phyloP scores from a whole-genome alignment of 169 alveolate species.

The Plasmodium ovale region DNA sequence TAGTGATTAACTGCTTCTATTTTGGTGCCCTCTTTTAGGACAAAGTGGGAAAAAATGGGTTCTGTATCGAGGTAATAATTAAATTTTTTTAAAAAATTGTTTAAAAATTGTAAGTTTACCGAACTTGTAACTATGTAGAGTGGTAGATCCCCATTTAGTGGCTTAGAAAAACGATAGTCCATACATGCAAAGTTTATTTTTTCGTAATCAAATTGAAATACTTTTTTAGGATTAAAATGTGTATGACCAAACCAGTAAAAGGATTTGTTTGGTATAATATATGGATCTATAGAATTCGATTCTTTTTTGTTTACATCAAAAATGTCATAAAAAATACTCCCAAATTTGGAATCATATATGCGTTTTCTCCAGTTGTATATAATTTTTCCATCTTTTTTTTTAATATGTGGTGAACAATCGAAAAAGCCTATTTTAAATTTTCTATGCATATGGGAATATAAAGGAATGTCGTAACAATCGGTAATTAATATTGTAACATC shows the following conservation, averaged over 20 bases:
- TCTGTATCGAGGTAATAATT: constrained; percentile 38
- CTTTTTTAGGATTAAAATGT: constrained; percentile 12
- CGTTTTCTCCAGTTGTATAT: constrained; percentile 39
- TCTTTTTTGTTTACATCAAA: constrained; percentile 13
- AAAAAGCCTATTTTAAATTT: constrained; percentile 72
- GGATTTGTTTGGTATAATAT: constrained; percentile 50
- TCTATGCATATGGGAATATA: constrained; percentile 77
- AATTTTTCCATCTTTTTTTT: not conserved
- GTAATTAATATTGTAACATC: constrained; percentile 71
- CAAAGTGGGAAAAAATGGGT: constrained; percentile 38
- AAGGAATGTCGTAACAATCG: constrained; percentile 78
- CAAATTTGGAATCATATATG: constrained; percentile 52
- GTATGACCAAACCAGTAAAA: constrained; percentile 62
- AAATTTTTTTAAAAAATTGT: constrained; percentile 10
- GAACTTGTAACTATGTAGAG: constrained; percentile 48
- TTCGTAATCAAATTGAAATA: constrained; percentile 24
- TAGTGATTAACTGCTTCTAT: constrained; percentile 32
- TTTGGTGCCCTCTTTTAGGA: not conserved
- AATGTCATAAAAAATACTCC: constrained; percentile 18
- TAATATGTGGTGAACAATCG: constrained; percentile 77
- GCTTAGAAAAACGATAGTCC: constrained; percentile 29
- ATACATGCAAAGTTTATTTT: constrained; percentile 50
- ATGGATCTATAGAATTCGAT: constrained; percentile 14
- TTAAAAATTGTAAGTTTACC: not conserved
- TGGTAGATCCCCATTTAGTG: constrained; percentile 49